Conservation (phyloP, 805 yeast genomes). For the Wickerhamiella australiensis region DNA sequence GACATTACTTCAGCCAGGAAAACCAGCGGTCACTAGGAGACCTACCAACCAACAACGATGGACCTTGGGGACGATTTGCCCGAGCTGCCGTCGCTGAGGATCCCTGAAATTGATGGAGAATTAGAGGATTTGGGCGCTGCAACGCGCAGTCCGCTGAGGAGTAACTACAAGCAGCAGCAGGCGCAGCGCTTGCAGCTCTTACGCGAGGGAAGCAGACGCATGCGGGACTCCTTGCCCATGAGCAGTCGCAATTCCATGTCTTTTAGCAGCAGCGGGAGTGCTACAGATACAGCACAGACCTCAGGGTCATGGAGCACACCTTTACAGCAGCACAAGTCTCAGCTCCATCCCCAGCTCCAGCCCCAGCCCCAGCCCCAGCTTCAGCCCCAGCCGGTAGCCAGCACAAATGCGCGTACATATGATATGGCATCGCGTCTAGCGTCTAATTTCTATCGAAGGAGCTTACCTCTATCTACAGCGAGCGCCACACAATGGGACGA, state of each 20-base stretch:
- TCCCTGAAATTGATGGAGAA: background rate
- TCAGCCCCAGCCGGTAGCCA: background rate
- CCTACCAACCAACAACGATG: no score
- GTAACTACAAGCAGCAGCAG: background rate
- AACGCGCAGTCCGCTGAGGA: background rate
- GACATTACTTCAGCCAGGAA: slow-evolving; percentile 4
- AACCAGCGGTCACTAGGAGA: no score
- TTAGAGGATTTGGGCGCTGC: background rate
- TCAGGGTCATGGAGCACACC: background rate
- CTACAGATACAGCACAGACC: background rate
- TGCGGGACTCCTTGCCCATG: background rate
- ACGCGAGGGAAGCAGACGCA: background rate
- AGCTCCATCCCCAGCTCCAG: background rate
- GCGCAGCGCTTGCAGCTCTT: background rate
- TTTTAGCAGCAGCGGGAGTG: background rate
- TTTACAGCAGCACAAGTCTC: background rate
- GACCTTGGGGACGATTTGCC: background rate
- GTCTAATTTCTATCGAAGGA: background rate
- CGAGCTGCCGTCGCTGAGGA: background rate
- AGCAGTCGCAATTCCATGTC: background rate
- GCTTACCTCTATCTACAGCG: background rate
- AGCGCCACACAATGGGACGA: background rate
- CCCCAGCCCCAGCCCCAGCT: background rate
- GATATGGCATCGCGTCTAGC: background rate
- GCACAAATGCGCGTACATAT: background rate